Base-by-base conservation (phyloP, 163 green algal species). In the Volvox carteri region DNA sequence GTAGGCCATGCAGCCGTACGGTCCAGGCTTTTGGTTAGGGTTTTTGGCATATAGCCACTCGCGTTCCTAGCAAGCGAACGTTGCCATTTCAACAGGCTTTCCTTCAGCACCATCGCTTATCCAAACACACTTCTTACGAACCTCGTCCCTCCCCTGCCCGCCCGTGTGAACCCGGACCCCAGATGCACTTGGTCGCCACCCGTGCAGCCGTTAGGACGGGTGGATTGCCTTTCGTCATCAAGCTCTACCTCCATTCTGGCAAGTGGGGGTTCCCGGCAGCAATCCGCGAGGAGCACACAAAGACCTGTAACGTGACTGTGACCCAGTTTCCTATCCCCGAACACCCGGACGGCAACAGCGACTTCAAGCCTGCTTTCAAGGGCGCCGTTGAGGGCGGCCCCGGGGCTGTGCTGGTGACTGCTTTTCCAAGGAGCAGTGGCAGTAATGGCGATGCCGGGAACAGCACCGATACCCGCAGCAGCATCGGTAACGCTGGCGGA, bases 201-300 rank as follows among this genome's bases (percentile, higher is more conserved):
- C 44, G 67, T n/a, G 62, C 79, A 23, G 60, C 79, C 2, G n/a
- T 19, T n/a, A 60, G 79, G 14, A 68, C 60, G 37, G 30, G 42
- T 44, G 62, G 62, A 39, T 5, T 12, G 11, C 60, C 79, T 33
- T 86, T 86, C 44, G 42, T 78, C n/a, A 67, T 86, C 79, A 86
- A 86, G 79, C 62, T 86, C 0, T 86, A 86, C 79, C n/a, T 78
- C 16, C 67, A 78, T 42, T 77, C 54, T 30, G 65, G 79, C 79
- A 86, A 39, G 4, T 50, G 37, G 18, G 44, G 48, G n/a, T 14
- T 2, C 8, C 75, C 75, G 1, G 75, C n/a, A 2, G 75, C 30
- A 28, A 30, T 84, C 8, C 46, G 75, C 0, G 48, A 11, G 1
- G n/a, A 19, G 30, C 75, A 84, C 50, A 48, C 48, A 21, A 28